Conservation (phyloP, 2,329 filamentous ascomycete species). For the Stylonectria norvegica region DNA sequence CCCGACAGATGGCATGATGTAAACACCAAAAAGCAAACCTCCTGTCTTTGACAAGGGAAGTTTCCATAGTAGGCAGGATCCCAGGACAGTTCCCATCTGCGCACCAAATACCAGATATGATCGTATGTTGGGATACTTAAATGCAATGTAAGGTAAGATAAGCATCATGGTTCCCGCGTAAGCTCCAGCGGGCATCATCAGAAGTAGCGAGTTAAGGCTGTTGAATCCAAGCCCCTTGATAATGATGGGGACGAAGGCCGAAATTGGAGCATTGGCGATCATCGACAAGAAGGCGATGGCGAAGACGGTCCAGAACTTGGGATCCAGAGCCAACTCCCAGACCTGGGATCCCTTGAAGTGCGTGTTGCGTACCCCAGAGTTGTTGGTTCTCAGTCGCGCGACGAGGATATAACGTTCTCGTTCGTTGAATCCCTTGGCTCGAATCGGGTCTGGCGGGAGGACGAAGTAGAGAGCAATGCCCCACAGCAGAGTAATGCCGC, state of each 20-base stretch:
- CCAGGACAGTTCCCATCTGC: constrained; percentile 39
- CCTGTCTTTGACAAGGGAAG: constrained; percentile 26
- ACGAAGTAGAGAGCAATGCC: constrained; percentile 36
- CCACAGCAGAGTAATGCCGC: constrained; percentile 40
- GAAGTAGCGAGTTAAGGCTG: constrained; percentile 40
- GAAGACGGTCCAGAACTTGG: constrained; percentile 41
- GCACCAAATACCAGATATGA: constrained; percentile 39
- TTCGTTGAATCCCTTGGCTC: constrained; percentile 29
- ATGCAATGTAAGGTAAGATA: constrained; percentile 38
- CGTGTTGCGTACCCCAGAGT: constrained; percentile 40
- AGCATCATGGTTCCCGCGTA: constrained; percentile 37
- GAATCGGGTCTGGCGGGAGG: constrained; percentile 39
- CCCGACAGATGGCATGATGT: constrained; percentile 43
- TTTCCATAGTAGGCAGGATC: constrained; percentile 16
- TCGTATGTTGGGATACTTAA: constrained; percentile 32
- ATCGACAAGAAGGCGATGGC: constrained; percentile 35
- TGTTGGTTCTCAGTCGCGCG: constrained; percentile 29
- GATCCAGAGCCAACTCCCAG: constrained; percentile 31
- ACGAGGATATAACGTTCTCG: constrained; percentile 29
- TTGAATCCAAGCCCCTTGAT: constrained; percentile 44
- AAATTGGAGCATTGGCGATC: constrained; percentile 43
- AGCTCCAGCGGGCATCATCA: constrained; percentile 34
- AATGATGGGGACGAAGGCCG: constrained; percentile 44
- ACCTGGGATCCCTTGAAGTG: constrained; percentile 44
- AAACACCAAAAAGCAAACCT: constrained; percentile 45